Conservation (phyloP, 257 asterid genomes). For the Scutellaria barbata region DNA sequence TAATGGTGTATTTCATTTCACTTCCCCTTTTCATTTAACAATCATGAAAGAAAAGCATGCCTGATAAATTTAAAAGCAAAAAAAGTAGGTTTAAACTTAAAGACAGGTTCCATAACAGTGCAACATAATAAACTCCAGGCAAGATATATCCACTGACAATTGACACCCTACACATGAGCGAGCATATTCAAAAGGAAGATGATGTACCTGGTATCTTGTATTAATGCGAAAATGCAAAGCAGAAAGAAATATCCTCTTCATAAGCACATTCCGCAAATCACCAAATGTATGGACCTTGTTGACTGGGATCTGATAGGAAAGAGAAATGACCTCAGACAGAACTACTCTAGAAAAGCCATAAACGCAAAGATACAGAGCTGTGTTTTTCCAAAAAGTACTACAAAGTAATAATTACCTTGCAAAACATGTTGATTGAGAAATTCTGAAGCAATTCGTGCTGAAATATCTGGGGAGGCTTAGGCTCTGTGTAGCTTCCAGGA, state of each 20-base stretch:
- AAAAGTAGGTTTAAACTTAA: conserved; percentile 9
- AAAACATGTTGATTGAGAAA: conserved; percentile 91
- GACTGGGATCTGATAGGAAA: conserved; percentile 83
- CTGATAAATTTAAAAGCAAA: conserved; percentile 12
- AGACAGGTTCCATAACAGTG: conserved; percentile 15
- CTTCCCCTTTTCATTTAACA: conserved; percentile 8
- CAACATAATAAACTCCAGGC: conserved; percentile 21
- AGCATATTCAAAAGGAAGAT: conserved; percentile 34
- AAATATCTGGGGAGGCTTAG: conserved; percentile 83
- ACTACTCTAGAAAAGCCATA: conserved; percentile 17
- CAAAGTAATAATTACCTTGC: conserved; percentile 67
- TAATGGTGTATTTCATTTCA: neutral
- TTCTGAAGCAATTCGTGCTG: conserved; percentile 98
- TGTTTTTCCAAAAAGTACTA: neutral
- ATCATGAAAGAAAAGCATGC: conserved; percentile 13
- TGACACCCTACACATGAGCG: conserved; percentile 18
- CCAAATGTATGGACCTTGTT: conserved; percentile 83
- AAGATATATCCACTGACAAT: conserved; percentile 25
- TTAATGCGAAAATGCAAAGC: conserved; percentile 98
- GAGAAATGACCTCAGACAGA: conserved; percentile 22
- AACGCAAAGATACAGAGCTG: conserved; percentile 15
- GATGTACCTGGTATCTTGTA: conserved; percentile 90
- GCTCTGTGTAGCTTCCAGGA: conserved; percentile 60
- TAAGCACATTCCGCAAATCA: conserved; percentile 89
- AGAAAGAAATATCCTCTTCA: conserved; percentile 98